Conservation (phyloP, 441 rosid genomes). For the Mallotus repandus region DNA sequence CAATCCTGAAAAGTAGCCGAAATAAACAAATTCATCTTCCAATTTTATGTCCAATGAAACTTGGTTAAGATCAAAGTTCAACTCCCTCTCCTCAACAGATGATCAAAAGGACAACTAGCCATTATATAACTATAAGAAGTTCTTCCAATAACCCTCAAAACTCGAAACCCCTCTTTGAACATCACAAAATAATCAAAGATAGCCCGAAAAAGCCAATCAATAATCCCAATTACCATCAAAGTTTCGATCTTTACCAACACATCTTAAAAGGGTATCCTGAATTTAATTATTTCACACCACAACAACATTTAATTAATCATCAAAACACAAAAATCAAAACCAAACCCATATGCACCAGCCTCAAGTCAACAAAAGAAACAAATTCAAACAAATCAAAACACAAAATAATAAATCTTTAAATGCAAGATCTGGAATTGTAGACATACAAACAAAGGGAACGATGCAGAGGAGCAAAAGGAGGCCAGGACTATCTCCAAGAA, state of each 20-base stretch:
- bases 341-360: not conserved
- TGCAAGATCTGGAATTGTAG: constrained; percentile 4
- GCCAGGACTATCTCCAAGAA: constrained; percentile 67
- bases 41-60: not conserved
- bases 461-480: constrained; percentile 70
- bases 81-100: no score
- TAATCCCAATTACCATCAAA: no score
- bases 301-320: no score
- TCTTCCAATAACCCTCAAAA: no score
- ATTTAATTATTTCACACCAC: no score
- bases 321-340: not conserved
- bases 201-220: no score
- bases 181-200: no score
- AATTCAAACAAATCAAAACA: not conserved
- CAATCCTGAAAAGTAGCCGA: not conserved
- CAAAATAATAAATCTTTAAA: not conserved
- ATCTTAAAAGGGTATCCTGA: no score
- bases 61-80: not conserved
- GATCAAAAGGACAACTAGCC: no score
- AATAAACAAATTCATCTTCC: not conserved
- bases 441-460: constrained; percentile 73
- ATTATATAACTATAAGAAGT: no score
- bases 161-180: no score
- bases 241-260: no score
- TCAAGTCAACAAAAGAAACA: not conserved